Evolutionary conservation across 371 early-diverging fungal genomes (phyloP), one percentile per base, ranked within the genome.

Genomic region (Actinomortierella ambigua): DNA sequence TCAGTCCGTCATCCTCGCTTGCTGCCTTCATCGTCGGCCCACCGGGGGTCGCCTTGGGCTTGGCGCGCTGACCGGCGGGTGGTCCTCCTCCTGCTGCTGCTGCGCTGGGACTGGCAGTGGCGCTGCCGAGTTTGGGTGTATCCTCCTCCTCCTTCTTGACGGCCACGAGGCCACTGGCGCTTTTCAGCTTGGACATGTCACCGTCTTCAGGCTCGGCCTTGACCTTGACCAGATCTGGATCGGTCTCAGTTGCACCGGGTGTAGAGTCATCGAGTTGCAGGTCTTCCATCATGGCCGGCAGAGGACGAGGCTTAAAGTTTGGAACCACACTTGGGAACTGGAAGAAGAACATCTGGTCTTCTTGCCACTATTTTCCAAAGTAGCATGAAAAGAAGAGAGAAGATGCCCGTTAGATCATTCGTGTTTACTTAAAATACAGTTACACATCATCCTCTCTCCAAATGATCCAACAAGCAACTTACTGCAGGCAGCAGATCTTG

Each of bases 321-420:
- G 73, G 73, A 63, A 73, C 66, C 27, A 73, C 63, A n/a, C 73
- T 63, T 3, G 73, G 73, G 54, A 73, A 73, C 43, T 73, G 73
- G 63, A 73, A 73, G 34, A 73, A 73, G 62, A 53, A 73, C 60
- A 73, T 46, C 24, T 66, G 62, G 24, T 71, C 73, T 41, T 57
- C 62, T 3, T n/a, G 27, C 57, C 46, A 62, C 61, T 57, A 46
- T 5, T 18, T 14, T 46, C 6, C 15, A 46, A 22, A 50, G 3
- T 1, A 40, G 48, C 18, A 48, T 3, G 39, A 29, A 24, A 42
- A 28, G n/a, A n/a, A n/a, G n/a, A n/a, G n/a, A n/a, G n/a, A n/a
- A n/a, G n/a, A n/a, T n/a, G n/a, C n/a, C n/a, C n/a, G n/a, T 44
- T 15, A 6, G 44, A 13, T 44, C n/a, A 44, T 44, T 13, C 13